These are phyloP conservation scores for Barnettozyma sucrosica DNA, from an alignment of 805 yeast species.

Conservation along the genomic window DNA sequence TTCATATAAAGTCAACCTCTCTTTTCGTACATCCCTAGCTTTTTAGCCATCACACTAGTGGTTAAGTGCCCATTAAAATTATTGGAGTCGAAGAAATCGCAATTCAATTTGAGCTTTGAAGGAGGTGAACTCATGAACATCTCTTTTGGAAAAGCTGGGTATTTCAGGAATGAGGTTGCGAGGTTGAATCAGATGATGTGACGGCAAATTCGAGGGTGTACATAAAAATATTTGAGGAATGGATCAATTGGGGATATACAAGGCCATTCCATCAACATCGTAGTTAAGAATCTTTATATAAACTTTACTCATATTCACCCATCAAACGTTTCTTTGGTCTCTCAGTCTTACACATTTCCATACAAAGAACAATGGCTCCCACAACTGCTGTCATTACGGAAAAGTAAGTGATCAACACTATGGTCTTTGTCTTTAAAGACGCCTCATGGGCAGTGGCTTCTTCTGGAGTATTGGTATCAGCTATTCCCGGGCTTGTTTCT, in stretches of 20 bases:
- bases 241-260: not conserved
- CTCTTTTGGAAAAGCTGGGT: not conserved
- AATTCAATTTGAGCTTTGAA: not conserved
- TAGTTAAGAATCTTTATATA: too few species aligned
- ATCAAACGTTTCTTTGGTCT: not conserved
- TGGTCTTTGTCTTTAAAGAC: constrained; percentile 20
- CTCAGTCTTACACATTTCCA: not conserved
- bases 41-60: too few species aligned
- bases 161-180: too few species aligned
- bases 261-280: not conserved
- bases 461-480: not conserved
- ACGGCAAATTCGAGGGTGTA: too few species aligned
- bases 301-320: not conserved
- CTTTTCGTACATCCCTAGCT: too few species aligned
- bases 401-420: constrained; percentile 27
- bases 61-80: too few species aligned
- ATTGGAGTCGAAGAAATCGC: not conserved
- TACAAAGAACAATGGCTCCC: constrained; percentile 2
- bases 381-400: constrained; percentile 24
- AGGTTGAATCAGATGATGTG: too few species aligned
- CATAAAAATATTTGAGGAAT: too few species aligned
- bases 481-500: not conserved
- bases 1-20: too few species aligned
- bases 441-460: not conserved
- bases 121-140: not conserved